Conservation (phyloP, 306 rosid genomes). For the Fragaria iinumae region DNA sequence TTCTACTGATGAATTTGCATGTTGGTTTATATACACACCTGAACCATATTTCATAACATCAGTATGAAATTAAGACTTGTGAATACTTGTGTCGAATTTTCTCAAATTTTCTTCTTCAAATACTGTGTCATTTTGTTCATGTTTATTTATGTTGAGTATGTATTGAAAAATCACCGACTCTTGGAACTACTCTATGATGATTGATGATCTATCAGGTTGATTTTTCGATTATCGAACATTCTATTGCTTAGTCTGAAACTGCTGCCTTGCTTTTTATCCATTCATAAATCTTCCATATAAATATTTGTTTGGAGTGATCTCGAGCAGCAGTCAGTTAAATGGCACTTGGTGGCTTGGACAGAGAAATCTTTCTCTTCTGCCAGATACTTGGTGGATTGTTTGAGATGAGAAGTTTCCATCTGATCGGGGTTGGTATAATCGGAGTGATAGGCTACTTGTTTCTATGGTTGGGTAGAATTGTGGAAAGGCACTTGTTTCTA, state of each 20-base stretch:
- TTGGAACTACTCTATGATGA: not conserved
- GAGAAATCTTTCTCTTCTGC: not conserved
- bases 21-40: not conserved
- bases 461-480: not conserved
- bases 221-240: not conserved
- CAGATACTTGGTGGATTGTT: not conserved
- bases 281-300: not conserved
- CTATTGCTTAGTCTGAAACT: not conserved
- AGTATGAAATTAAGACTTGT: not conserved
- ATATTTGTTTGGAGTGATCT: not conserved
- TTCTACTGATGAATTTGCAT: slow-evolving; percentile 2
- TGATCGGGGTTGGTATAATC: not conserved
- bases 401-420: slow-evolving; percentile 10
- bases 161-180: not conserved
- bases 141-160: not conserved
- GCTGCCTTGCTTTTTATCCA: not conserved
- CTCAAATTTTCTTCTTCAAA: not conserved
- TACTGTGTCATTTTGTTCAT: not conserved
- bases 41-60: not conserved
- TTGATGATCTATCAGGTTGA: not conserved
- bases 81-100: not conserved
- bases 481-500: not conserved
- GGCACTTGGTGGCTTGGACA: not conserved
- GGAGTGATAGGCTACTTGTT: not conserved
- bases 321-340: not conserved